phyloP scores from a whole-genome alignment of 495 filamentous ascomycete species.

The Trichoderma erinaceum region DNA sequence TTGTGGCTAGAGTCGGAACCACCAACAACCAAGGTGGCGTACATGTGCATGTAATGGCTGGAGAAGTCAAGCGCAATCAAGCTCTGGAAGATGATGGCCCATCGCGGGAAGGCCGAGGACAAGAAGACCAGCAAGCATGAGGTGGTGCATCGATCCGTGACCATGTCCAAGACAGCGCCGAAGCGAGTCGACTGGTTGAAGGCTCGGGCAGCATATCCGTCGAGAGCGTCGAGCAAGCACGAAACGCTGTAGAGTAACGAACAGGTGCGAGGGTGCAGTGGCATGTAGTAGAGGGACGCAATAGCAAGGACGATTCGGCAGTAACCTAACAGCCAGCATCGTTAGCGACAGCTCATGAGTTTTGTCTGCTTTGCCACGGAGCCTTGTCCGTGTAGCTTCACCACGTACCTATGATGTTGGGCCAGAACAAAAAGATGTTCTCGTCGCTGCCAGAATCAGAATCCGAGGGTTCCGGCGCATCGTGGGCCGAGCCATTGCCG shows the following conservation, averaged over 20 bases:
- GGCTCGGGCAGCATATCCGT: slow-evolving; percentile 82
- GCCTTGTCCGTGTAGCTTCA: background rate
- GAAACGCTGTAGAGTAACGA: slow-evolving; percentile 85
- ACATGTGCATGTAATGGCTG: slow-evolving; percentile 99
- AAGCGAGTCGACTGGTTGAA: slow-evolving; percentile 90
- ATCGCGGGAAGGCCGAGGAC: slow-evolving; percentile 83
- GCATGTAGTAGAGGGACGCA: slow-evolving; percentile 97
- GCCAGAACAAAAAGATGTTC: slow-evolving; percentile 91
- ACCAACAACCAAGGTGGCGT: slow-evolving; percentile 79
- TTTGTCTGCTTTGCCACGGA: background rate
- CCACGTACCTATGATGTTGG: slow-evolving; percentile 81
- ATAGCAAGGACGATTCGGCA: slow-evolving; percentile 80
- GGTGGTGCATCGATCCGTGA: slow-evolving; percentile 90
- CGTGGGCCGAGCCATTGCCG: slow-evolving; percentile 27
- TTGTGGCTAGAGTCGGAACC: slow-evolving; percentile 79
- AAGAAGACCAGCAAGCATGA: slow-evolving; percentile 90
- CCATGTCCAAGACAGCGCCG: slow-evolving; percentile 96
- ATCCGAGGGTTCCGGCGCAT: slow-evolving; percentile 22
- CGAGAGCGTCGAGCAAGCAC: slow-evolving; percentile 88
- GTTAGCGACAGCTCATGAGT: background rate
- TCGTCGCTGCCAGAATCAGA: slow-evolving; percentile 43
- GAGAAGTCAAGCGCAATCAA: slow-evolving; percentile 88
- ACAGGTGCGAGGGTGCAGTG: slow-evolving; percentile 90
- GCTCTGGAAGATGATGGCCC: slow-evolving; percentile 86
- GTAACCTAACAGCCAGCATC: slow-evolving; percentile 56